phyloP scores from a whole-genome alignment of 1,284 basidiomycete genomes.

The Cryptococcus hybrid region DNA sequence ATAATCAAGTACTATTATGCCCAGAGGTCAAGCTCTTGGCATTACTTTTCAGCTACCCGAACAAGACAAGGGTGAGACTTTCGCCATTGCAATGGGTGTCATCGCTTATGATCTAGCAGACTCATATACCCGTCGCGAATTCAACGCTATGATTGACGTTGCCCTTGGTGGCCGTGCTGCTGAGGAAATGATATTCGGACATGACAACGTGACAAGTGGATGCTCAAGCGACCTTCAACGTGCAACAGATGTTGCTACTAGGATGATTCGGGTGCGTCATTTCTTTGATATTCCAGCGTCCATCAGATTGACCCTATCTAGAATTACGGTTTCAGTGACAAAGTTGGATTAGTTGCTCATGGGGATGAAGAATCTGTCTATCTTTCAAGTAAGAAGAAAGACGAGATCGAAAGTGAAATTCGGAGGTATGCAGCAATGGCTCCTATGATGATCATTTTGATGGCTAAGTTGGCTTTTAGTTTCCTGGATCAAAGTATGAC shows the following conservation, averaged over 20 bases:
- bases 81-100: background rate
- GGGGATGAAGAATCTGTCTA: conserved; percentile 68
- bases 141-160: conserved; percentile 68
- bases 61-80: conserved; percentile 58
- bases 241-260: conserved; percentile 75
- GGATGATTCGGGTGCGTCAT: conserved; percentile 78
- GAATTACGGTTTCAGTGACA: conserved; percentile 78
- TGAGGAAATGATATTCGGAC: conserved; percentile 86
- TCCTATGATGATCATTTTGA: background rate
- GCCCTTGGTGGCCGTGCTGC: conserved; percentile 90
- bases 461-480: conserved; percentile 48
- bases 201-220: conserved; percentile 85
- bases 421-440: conserved; percentile 58
- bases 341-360: conserved; percentile 73
- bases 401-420: conserved; percentile 81
- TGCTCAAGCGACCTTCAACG: conserved; percentile 78
- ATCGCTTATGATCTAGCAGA: conserved; percentile 25
- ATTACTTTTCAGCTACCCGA: conserved; percentile 84
- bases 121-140: conserved; percentile 46
- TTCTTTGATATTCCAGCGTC: background rate
- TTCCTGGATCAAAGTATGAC: conserved; percentile 71
- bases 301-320: conserved; percentile 8
- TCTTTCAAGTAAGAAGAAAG: conserved; percentile 69
- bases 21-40: conserved; percentile 84
- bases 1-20: conserved; percentile 68